phyloP scores from a whole-genome alignment of 768 basidiomycete genomes.

The Epithele typhae region DNA sequence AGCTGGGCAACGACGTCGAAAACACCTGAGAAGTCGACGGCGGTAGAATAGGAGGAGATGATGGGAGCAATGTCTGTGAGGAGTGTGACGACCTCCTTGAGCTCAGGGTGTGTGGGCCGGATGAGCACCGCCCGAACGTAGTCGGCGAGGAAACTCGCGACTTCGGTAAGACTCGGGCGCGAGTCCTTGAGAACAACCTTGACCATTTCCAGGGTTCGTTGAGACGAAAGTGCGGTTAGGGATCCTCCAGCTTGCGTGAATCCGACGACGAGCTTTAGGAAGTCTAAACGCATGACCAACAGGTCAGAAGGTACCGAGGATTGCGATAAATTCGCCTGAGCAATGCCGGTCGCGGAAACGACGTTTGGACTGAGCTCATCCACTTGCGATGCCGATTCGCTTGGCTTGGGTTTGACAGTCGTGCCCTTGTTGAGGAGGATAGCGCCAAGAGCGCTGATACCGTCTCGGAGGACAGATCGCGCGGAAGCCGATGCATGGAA shows the following conservation, averaged over 20 bases:
- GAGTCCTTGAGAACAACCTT: constrained; percentile 54
- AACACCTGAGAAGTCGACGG: constrained; percentile 55
- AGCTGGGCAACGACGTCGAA: constrained; percentile 49
- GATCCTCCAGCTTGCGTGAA: constrained; percentile 49
- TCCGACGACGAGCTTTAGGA: constrained; percentile 47
- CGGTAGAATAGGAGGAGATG: constrained; percentile 42
- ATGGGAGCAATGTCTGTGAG: constrained; percentile 55
- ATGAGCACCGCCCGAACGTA: constrained; percentile 48
- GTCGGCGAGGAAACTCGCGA: constrained; percentile 51
- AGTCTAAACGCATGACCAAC: constrained; percentile 59
- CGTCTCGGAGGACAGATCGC: constrained; percentile 56
- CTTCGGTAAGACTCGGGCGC: constrained; percentile 30
- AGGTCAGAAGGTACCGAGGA: constrained; percentile 50
- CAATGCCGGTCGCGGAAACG: constrained; percentile 22
- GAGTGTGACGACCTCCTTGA: constrained; percentile 48
- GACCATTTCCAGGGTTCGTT: constrained; percentile 50
- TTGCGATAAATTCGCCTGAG: constrained; percentile 32
- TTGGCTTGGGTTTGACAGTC: constrained; percentile 39
- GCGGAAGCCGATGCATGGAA: constrained; percentile 52
- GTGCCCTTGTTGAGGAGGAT: constrained; percentile 46
- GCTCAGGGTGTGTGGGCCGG: constrained; percentile 35
- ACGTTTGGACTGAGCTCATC: constrained; percentile 9
- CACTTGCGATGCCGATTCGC: constrained; percentile 9
- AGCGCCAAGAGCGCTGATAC: constrained; percentile 60
- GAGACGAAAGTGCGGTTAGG: constrained; percentile 34